phyloP scores from a whole-genome alignment of 805 yeast genomes.

The Metschnikowia anglica region DNA sequence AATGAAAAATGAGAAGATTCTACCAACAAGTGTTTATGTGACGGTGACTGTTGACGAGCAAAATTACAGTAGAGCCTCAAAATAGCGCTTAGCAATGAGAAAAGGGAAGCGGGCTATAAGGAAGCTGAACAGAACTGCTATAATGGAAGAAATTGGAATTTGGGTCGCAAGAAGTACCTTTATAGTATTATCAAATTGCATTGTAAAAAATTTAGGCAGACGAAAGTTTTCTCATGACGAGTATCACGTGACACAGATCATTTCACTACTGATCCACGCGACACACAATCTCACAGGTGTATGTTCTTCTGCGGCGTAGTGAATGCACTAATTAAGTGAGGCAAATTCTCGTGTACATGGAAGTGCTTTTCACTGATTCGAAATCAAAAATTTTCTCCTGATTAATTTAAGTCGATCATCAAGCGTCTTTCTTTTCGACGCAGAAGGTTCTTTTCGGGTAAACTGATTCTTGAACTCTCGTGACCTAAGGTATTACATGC shows the following conservation, averaged over 20 bases:
- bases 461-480: too few species aligned
- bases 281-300: not conserved
- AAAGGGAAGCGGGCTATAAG: not conserved
- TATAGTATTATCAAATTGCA: too few species aligned
- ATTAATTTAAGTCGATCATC: too few species aligned
- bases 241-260: slow-evolving; percentile 7
- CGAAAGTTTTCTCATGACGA: slow-evolving; percentile 9
- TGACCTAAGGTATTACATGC: too few species aligned
- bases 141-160: too few species aligned
- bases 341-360: not conserved
- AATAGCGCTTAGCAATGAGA: not conserved
- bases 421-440: too few species aligned
- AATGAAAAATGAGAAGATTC: not conserved
- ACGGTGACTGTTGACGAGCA: not conserved
- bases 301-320: not conserved
- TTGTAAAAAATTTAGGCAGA: slow-evolving; percentile 7
- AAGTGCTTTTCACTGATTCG: too few species aligned
- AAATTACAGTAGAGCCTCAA: not conserved
- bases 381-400: too few species aligned
- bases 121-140: too few species aligned
- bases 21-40: not conserved
- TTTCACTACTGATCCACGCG: not conserved
- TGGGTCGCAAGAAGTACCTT: too few species aligned
- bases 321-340: not conserved
- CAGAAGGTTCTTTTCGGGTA: too few species aligned